Evolutionary conservation across 306 rosid genomes (phyloP).

Genomic region (Alnus glutinosa): DNA sequence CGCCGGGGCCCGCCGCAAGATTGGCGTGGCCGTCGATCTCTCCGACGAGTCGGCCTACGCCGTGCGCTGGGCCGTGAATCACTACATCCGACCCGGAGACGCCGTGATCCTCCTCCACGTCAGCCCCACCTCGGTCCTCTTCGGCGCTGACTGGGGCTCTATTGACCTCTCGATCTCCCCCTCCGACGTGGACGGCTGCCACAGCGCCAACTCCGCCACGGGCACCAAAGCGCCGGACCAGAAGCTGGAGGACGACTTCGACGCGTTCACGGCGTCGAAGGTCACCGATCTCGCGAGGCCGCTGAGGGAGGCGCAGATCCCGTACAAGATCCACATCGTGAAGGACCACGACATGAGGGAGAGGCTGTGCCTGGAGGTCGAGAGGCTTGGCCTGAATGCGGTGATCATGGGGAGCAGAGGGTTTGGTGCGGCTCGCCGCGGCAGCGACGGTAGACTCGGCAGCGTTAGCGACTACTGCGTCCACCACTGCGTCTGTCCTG

Average conservation of each 20-base stretch:
- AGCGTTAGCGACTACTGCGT: conserved; percentile 98
- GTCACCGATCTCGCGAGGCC: conserved; percentile 79
- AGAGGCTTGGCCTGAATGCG: conserved; percentile 92
- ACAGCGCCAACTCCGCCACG: conserved; percentile 13
- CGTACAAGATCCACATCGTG: conserved; percentile 94
- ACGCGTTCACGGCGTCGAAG: conserved; percentile 80
- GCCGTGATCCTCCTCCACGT: conserved; percentile 98
- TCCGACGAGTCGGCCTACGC: conserved; percentile 96
- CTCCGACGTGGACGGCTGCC: conserved; percentile 38
- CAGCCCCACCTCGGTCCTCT: conserved; percentile 89
- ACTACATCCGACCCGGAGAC: conserved; percentile 93
- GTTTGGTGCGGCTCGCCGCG: conserved; percentile 78
- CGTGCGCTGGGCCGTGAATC: conserved; percentile 93
- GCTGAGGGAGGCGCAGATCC: conserved; percentile 83
- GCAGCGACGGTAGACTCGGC: conserved; percentile 84
- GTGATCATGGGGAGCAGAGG: conserved; percentile 99
- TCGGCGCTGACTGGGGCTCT: conserved; percentile 99
- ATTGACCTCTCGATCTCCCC: conserved; percentile 66
- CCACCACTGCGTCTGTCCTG: conserved; percentile 95
- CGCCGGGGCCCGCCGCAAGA: conserved; percentile 92
- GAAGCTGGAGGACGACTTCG: conserved; percentile 82
- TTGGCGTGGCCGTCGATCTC: conserved; percentile 95
- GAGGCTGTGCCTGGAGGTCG: conserved; percentile 85
- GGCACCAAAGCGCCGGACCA: conserved; percentile 39
- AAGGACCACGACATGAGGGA: conserved; percentile 99